Conservation (phyloP, 2,329 filamentous ascomycete genomes). For the Apiospora rasikravindrae region DNA sequence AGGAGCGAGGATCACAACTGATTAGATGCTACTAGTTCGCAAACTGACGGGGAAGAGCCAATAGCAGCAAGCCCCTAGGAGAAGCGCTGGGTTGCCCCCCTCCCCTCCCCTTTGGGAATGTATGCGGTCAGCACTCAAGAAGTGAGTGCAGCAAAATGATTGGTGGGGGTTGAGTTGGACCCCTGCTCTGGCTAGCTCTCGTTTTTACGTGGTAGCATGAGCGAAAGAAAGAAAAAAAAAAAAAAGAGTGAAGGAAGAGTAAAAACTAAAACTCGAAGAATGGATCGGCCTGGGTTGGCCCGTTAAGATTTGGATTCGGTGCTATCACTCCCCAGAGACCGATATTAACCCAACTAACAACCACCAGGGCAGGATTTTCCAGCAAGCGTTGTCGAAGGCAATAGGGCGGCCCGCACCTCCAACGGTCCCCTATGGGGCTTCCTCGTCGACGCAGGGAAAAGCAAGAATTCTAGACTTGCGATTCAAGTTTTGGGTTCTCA, state of each 20-base stretch:
- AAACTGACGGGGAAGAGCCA: constrained; percentile 7
- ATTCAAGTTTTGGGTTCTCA: constrained; percentile 8
- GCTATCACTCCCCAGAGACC: background rate
- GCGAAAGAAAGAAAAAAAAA: background rate
- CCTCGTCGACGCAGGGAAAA: background rate
- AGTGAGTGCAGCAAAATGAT: background rate
- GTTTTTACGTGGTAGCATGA: background rate
- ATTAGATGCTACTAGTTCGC: constrained; percentile 13
- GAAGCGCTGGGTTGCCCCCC: background rate
- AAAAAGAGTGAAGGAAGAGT: background rate
- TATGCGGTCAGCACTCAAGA: constrained; percentile 13
- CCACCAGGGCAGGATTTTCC: background rate
- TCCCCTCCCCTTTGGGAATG: background rate
- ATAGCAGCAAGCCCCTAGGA: background rate
- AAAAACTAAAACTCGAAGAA: background rate
- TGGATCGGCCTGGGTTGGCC: background rate
- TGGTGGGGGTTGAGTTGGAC: background rate
- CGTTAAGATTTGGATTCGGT: background rate
- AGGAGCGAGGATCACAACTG: constrained; percentile 5
- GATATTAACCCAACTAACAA: background rate
- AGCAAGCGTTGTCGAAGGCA: background rate
- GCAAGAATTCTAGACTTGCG: background rate
- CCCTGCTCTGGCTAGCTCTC: constrained; percentile 11
- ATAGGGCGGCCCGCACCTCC: background rate
- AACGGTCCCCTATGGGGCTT: constrained; percentile 1